phyloP scores from a whole-genome alignment of 306 rosid genomes.

The Alnus glutinosa region DNA sequence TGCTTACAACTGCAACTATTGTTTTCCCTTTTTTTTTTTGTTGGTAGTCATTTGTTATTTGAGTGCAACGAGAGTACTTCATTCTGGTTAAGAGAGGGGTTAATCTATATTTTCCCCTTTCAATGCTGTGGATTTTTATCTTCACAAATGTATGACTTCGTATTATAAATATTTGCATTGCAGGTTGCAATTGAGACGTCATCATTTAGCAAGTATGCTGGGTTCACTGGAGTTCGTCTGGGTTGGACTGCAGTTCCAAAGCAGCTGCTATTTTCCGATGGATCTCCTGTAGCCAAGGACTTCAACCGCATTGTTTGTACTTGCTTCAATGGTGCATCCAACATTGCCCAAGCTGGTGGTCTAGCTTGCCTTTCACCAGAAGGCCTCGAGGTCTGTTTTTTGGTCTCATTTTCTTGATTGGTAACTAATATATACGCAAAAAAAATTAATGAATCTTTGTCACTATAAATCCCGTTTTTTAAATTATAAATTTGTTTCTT shows the following conservation, averaged over 20 bases:
- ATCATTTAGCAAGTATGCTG: conserved; percentile 94
- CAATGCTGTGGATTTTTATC: neutral
- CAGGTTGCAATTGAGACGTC: conserved; percentile 97
- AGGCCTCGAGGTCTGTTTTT: conserved; percentile 69
- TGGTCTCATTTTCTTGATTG: conserved; percentile 1
- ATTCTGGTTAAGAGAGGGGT: neutral
- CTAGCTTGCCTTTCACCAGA: conserved; percentile 92
- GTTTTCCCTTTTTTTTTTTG: neutral
- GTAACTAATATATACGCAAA: neutral
- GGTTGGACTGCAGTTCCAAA: conserved; percentile 98
- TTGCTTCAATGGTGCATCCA: conserved; percentile 97
- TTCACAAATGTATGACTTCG: neutral
- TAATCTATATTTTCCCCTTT: neutral
- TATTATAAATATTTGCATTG: conserved; percentile 17
- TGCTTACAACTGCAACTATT: neutral
- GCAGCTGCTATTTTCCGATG: conserved; percentile 79
- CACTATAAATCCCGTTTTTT: neutral
- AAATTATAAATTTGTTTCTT: neutral
- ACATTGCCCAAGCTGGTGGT: conserved; percentile 90
- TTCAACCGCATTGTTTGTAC: conserved; percentile 89
- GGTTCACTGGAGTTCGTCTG: conserved; percentile 93
- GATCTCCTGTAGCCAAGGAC: conserved; percentile 89
- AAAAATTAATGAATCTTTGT: neutral
- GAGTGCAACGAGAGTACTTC: neutral
- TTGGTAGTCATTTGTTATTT: neutral